Percentiles rank a stretch among this genome's conserved stretches.
phyloP scores from a whole-genome alignment of 305 asterid species.

The Fraxinus floribunda region DNA sequence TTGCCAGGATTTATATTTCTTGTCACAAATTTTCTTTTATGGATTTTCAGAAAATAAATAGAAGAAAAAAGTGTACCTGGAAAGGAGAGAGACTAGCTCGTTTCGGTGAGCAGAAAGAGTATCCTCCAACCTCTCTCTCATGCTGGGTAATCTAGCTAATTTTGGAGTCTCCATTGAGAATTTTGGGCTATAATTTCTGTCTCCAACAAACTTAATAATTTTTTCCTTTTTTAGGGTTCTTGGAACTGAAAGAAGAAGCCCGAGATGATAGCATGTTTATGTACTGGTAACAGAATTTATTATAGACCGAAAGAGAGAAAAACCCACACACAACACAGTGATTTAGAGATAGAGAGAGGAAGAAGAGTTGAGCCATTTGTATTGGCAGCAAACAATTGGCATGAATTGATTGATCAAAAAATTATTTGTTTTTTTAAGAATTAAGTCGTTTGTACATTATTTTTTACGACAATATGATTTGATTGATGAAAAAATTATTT shows the following conservation, averaged over 20 bases:
- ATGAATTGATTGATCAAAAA: no score
- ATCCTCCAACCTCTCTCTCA: constrained; percentile 82
- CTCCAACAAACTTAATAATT: neutral
- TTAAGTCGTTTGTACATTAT: no score
- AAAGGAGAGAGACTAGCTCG: constrained; percentile 83
- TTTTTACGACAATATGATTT: no score
- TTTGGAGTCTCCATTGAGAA: constrained; percentile 45
- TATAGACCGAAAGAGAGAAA: neutral
- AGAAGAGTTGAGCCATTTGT: no score
- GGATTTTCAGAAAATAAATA: neutral
- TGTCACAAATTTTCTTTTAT: neutral
- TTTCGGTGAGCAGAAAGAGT: constrained; percentile 89
- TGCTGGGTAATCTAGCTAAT: constrained; percentile 61
- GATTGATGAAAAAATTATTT: no score
- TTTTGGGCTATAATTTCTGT: neutral
- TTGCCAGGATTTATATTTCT: neutral
- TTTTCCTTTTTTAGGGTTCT: neutral
- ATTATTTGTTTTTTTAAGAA: no score
- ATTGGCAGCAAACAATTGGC: no score
- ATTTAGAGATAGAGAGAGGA: neutral
- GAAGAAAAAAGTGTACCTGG: constrained; percentile 44
- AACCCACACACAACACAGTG: neutral
- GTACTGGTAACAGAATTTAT: neutral
- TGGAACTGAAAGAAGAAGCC: neutral
- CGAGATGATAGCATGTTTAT: neutral